Evolutionary conservation across 352 stramenopile species (phyloP).

Genomic region (Phytopythium ostracodes): DNA sequence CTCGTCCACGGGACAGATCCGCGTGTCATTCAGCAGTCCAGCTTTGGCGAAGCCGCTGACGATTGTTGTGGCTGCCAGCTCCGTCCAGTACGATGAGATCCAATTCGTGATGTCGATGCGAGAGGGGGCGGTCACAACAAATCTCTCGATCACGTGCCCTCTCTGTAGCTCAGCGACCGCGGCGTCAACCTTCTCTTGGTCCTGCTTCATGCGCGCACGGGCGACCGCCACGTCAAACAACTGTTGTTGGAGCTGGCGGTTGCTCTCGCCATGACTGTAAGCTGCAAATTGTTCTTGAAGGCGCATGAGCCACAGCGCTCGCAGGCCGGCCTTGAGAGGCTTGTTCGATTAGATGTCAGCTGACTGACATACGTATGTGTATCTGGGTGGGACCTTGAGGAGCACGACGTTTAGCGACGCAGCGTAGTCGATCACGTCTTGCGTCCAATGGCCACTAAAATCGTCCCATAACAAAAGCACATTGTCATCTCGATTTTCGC

Average conservation of each 20-base stretch:
- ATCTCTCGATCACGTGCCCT: not conserved
- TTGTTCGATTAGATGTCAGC: conserved; percentile 12
- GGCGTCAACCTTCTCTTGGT: not conserved
- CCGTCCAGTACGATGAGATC: conserved; percentile 1
- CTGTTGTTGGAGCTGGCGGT: not conserved
- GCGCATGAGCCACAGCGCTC: conserved; percentile 7
- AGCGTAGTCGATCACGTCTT: conserved; percentile 5
- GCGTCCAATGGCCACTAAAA: conserved; percentile 11
- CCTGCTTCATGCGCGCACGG: not conserved
- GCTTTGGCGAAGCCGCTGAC: conserved; percentile 5
- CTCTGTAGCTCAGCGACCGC: not conserved
- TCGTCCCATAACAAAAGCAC: conserved; percentile 14
- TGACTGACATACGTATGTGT: conserved; percentile 10
- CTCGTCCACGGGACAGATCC: not conserved
- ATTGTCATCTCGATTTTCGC: conserved; percentile 5
- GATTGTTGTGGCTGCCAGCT: conserved; percentile 1
- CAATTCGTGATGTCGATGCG: not conserved
- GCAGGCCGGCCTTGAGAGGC: conserved; percentile 9
- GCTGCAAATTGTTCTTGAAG: not conserved
- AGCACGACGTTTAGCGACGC: conserved; percentile 9
- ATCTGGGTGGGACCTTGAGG: conserved; percentile 4
- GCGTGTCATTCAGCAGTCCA: not conserved
- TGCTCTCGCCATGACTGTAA: not conserved
- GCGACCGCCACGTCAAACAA: not conserved
- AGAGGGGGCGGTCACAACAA: not conserved